These are phyloP conservation scores for Fallopia convolvulus DNA, from an alignment of 148 eudicot genomes.

Conservation along the genomic window DNA sequence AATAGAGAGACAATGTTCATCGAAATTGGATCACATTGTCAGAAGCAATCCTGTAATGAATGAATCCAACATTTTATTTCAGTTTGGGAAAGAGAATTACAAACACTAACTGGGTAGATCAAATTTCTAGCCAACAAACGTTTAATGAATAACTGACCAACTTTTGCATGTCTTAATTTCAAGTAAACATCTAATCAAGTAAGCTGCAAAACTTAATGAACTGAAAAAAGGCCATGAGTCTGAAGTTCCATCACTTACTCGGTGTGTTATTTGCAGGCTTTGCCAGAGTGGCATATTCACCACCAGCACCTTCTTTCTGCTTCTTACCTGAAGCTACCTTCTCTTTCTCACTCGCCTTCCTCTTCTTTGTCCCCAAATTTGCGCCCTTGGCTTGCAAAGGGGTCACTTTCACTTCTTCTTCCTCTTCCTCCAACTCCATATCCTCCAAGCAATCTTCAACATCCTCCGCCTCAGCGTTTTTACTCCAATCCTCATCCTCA, in stretches of 20 bases:
- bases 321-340: conserved; percentile 30
- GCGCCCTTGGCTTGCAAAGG: conserved; percentile 15
- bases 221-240: not conserved
- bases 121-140: not conserved
- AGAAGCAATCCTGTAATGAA: not conserved
- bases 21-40: not conserved
- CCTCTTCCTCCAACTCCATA: conserved; percentile 54
- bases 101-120: not conserved
- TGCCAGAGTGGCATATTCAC: conserved; percentile 17
- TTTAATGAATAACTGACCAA: not conserved
- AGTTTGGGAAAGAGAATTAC: not conserved
- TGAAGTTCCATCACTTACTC: conserved; percentile 32
- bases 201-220: not conserved
- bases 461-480: conserved; percentile 33
- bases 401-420: conserved; percentile 18
- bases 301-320: conserved; percentile 30
- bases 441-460: conserved; percentile 44
- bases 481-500: conserved; percentile 76
- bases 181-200: not conserved
- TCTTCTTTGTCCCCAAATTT: conserved; percentile 22
- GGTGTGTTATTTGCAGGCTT: conserved; percentile 22
- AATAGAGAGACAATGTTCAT: not conserved
- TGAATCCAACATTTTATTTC: not conserved
- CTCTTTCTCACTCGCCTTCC: conserved; percentile 25
- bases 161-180: not conserved